A percentile compares a stretch with the other conserved stretches of the same genome.
These are phyloP conservation scores for Choanephora cucurbitarum DNA, from an alignment of 371 early-diverging fungal species.

Conservation along the genomic window DNA sequence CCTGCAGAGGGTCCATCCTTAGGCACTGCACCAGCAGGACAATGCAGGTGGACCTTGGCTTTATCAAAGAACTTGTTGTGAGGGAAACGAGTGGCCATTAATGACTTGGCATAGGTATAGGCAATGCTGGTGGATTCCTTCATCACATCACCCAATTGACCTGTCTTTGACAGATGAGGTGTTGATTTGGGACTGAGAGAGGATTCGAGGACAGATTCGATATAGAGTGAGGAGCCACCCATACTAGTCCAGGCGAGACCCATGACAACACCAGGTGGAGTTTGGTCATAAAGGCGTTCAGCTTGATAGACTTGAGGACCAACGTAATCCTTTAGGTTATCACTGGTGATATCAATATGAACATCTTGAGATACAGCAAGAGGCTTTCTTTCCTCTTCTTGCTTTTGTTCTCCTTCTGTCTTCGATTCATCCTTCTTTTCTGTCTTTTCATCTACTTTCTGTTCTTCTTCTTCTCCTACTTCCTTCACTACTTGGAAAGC, in stretches of 20 bases:
- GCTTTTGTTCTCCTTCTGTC: conserved; percentile 9
- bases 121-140: conserved; percentile 96
- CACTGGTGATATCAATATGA: conserved; percentile 60
- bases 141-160: conserved; percentile 98
- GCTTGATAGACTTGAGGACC: conserved; percentile 88
- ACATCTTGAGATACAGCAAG: conserved; percentile 59
- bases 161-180: conserved; percentile 79
- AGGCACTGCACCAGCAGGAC: conserved; percentile 97
- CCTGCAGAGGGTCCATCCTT: conserved; percentile 99
- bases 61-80: conserved; percentile 89
- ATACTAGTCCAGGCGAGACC: conserved; percentile 96
- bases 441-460: conserved; percentile 6
- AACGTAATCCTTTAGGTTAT: conserved; percentile 88
- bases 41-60: conserved; percentile 91
- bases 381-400: conserved; percentile 40
- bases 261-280: conserved; percentile 94
- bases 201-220: conserved; percentile 92
- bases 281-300: conserved; percentile 88
- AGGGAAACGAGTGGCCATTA: conserved; percentile 73
- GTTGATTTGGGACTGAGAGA: conserved; percentile 64
- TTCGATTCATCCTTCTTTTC: conserved; percentile 14
- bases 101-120: conserved; percentile 88
- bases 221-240: conserved; percentile 93
- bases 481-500: conserved; percentile 85
- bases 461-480: conserved; percentile 47